These are phyloP conservation scores for Penstemon barbatus DNA, from an alignment of 257 asterid genomes.

Conservation along the genomic window DNA sequence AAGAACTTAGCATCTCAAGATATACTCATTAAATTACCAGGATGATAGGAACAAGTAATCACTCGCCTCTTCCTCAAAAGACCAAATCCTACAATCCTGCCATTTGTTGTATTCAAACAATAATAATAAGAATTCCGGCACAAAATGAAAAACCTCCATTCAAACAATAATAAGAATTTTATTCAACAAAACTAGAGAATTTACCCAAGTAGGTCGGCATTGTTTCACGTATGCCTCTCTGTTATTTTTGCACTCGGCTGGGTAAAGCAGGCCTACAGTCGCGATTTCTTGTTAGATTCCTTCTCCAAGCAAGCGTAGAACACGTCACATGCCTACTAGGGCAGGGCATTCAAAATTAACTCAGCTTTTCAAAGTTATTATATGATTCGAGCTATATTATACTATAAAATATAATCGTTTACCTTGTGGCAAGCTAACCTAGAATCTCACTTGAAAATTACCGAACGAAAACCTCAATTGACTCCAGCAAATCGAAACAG, in stretches of 20 bases:
- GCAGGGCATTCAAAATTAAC: slow-evolving; percentile 10
- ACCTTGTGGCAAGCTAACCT: slow-evolving; percentile 83
- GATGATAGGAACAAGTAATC: slow-evolving; percentile 30
- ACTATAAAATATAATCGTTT: background rate
- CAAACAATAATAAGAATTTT: background rate
- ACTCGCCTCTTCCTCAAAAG: slow-evolving; percentile 40
- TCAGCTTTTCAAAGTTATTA: background rate
- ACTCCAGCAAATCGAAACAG: too few relatives aligned
- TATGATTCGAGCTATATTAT: background rate
- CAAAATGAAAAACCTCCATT: background rate
- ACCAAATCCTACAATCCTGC: slow-evolving; percentile 60
- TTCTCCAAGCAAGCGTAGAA: slow-evolving; percentile 84
- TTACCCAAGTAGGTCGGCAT: slow-evolving; percentile 92
- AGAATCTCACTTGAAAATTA: too few relatives aligned
- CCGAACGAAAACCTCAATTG: too few relatives aligned
- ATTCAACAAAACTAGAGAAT: slow-evolving; percentile 17
- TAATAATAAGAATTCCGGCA: too few relatives aligned
- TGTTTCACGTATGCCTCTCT: slow-evolving; percentile 66
- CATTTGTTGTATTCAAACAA: slow-evolving; percentile 16
- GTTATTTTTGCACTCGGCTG: slow-evolving; percentile 75
- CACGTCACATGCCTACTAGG: slow-evolving; percentile 84
- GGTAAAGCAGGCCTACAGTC: slow-evolving; percentile 84
- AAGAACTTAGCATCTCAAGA: slow-evolving; percentile 25
- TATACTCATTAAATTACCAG: slow-evolving; percentile 24
- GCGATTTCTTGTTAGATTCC: slow-evolving; percentile 69